phyloP scores from a whole-genome alignment of 2,329 filamentous ascomycete species.

The Moelleriella libera region DNA sequence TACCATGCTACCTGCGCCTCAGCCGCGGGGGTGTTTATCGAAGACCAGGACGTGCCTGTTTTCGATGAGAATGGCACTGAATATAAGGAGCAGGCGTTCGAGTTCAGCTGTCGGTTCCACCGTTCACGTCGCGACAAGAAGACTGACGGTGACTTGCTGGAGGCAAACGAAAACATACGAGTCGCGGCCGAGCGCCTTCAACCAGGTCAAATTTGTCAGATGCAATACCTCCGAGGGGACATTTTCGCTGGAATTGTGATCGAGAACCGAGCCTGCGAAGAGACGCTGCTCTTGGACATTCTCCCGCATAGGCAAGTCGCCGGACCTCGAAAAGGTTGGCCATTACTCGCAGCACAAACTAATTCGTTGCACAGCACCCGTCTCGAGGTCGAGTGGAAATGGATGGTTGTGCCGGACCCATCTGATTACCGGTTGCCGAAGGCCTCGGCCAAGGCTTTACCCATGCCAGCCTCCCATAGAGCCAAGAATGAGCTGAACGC shows the following conservation, averaged over 20 bases:
- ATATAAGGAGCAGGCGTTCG: conserved; percentile 82
- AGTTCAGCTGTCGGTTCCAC: conserved; percentile 91
- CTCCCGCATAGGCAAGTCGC: conserved; percentile 65
- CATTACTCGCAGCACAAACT: background rate
- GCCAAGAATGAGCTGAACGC: conserved; percentile 55
- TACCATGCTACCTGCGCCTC: conserved; percentile 94
- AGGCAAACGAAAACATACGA: conserved; percentile 53
- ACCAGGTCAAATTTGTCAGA: conserved; percentile 66
- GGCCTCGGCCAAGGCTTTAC: conserved; percentile 58
- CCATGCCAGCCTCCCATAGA: conserved; percentile 50
- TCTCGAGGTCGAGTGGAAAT: conserved; percentile 74
- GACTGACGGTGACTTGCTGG: conserved; percentile 52
- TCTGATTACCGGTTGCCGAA: conserved; percentile 59
- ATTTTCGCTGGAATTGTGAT: conserved; percentile 84
- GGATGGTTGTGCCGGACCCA: conserved; percentile 59
- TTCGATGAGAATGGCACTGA: conserved; percentile 84
- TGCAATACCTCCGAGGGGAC: conserved; percentile 71
- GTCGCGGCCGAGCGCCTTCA: conserved; percentile 55
- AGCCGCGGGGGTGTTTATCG: conserved; percentile 81
- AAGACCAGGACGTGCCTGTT: conserved; percentile 72
- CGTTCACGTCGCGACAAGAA: conserved; percentile 75
- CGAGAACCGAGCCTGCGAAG: conserved; percentile 66
- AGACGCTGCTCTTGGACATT: conserved; percentile 65
- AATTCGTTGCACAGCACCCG: conserved; percentile 36
- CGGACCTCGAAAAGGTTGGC: background rate